A percentile compares a stretch with the other conserved stretches of the same genome.
These are phyloP conservation scores for Geotrichum phurueaensis DNA, from an alignment of 1,139 yeast genomes.

Conservation along the genomic window DNA sequence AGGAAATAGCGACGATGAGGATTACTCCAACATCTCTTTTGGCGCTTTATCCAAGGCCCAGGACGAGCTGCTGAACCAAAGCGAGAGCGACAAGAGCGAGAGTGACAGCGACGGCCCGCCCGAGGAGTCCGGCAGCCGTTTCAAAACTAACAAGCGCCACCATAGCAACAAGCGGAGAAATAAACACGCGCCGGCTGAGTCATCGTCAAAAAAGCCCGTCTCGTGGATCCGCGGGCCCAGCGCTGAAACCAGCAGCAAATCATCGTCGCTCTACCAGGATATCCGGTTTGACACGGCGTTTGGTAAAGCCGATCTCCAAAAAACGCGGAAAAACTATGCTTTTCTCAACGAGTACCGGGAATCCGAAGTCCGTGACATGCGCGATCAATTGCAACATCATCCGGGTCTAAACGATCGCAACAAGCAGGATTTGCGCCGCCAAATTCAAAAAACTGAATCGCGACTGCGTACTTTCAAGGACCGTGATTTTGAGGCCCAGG, in stretches of 20 bases:
- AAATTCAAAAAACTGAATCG: conserved; percentile 54
- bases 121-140: conserved; percentile 19
- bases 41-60: conserved; percentile 58
- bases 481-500: conserved; percentile 66
- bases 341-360: conserved; percentile 82
- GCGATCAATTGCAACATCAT: conserved; percentile 42
- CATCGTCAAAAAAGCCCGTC: conserved; percentile 68
- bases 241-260: conserved; percentile 44
- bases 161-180: conserved; percentile 23
- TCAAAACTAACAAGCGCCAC: conserved; percentile 2
- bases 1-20: conserved; percentile 12
- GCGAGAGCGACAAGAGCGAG: conserved; percentile 17
- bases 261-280: conserved; percentile 50
- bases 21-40: conserved; percentile 42
- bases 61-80: conserved; percentile 37
- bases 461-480: conserved; percentile 71
- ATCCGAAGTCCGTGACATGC: conserved; percentile 54
- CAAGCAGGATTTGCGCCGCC: conserved; percentile 47
- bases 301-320: conserved; percentile 69
- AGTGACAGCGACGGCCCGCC: conserved; percentile 23
- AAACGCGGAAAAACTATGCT: conserved; percentile 65
- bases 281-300: conserved; percentile 85
- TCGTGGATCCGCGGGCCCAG: conserved; percentile 67
- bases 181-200: conserved; percentile 79
- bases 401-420: conserved; percentile 43